These are phyloP conservation scores for Ascochyta rabiei DNA, from an alignment of 2,329 filamentous ascomycete species.

Conservation along the genomic window DNA sequence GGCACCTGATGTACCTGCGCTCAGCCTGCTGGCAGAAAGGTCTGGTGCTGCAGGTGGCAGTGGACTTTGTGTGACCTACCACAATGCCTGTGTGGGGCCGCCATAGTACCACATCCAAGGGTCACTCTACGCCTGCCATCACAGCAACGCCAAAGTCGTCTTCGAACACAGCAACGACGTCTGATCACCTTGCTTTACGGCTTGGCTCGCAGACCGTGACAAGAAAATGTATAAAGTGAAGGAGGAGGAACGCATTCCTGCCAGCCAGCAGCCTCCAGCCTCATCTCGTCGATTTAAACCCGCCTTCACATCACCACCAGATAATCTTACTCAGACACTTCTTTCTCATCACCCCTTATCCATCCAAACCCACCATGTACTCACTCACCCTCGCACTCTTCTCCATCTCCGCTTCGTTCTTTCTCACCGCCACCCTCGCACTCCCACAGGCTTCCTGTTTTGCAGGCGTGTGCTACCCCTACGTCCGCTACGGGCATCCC, in stretches of 20 bases:
- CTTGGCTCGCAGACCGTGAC: neutral
- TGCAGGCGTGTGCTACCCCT: conserved; percentile 5
- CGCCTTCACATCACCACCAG: too few relatives aligned
- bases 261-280: conserved; percentile 11
- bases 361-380: conserved; percentile 14
- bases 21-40: conserved; percentile 23
- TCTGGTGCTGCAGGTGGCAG: conserved; percentile 24
- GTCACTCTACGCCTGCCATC: neutral
- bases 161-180: neutral
- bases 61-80: conserved; percentile 19
- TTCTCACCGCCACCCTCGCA: conserved; percentile 13
- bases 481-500: neutral
- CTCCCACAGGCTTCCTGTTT: neutral
- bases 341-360: too few relatives aligned
- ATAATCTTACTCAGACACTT: neutral
- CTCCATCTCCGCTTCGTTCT: conserved; percentile 12
- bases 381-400: conserved; percentile 4
- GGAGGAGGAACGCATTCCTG: neutral
- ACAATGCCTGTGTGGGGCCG: neutral
- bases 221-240: conserved; percentile 15
- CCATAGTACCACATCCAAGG: conserved; percentile 14
- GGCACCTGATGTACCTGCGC: neutral
- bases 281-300: neutral
- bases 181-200: conserved; percentile 7
- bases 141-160: conserved; percentile 3